Base-by-base conservation (phyloP, 164 flowering plant genomes). In the Aristolochia contorta region DNA sequence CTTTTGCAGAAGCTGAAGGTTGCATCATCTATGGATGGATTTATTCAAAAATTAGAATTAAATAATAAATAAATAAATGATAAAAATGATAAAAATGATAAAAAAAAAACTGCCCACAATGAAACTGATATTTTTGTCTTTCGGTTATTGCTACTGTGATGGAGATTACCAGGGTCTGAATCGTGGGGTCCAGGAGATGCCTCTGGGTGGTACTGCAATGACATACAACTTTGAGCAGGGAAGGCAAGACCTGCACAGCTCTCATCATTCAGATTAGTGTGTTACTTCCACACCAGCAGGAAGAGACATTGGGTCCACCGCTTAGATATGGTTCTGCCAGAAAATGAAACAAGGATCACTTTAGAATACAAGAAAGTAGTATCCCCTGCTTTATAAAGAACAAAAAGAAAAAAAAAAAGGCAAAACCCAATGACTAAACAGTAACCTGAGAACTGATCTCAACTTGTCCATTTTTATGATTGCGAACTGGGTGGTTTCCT, bases 131-230 rank as follows among this genome's bases (percentile, higher is more conserved):
- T 12, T 14, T 49, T 41, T n/a, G 6, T 23, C 7, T 24, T 9
- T 16, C 32, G 47, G 14, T 16, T 41, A 4, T 3, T 13, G 21
- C 20, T 7, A 37, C 33, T 37, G 19, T 16, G 55, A 21, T 57
- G 4, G 8, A 54, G 8, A 24, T 69, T 80, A 86, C 96, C 83
- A 37, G 68, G 41, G 74, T 89, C 96, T 15, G 96, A 89, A 76
- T 89, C 96, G 70, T 87, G 96, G 54, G 96, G 94, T 41, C 96
- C 96, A 1, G 94, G 96, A 56, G 96, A 89, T 54, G 96, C 96
- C 78, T 89, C 94, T 9, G 96, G 96, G 67, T 89, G 96, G 70
- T 89, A 89, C 65, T 89, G 94, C 54, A 89, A 90, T 60, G 91
- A 87, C 94, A 87, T 85, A 54, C 84, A 58, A 43, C 84, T 82